Evolutionary conservation across 352 stramenopile genomes (phyloP).

Genomic region (Phytophthora uliginosa): DNA sequence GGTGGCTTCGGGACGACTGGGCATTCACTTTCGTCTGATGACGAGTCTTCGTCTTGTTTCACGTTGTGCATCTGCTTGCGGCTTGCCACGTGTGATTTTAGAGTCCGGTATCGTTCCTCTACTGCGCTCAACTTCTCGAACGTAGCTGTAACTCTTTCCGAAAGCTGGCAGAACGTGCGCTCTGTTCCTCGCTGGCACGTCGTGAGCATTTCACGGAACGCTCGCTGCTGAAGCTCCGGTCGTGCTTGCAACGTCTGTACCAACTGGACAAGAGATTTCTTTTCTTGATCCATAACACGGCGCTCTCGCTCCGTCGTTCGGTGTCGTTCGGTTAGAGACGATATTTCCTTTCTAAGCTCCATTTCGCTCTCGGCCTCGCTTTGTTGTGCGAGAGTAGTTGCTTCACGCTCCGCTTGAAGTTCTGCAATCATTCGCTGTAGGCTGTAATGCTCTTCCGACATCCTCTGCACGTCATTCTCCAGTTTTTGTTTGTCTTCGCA

Average conservation of each 20-base stretch:
- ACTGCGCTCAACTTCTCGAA: slow-evolving; percentile 29
- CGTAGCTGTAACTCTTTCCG: slow-evolving; percentile 23
- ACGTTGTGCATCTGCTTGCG: background rate
- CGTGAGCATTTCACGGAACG: slow-evolving; percentile 53
- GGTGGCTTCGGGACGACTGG: slow-evolving; percentile 9
- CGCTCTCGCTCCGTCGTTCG: slow-evolving; percentile 27
- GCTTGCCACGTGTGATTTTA: slow-evolving; percentile 18
- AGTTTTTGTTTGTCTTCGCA: slow-evolving; percentile 45
- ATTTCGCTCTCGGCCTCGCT: slow-evolving; percentile 6
- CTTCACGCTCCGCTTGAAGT: slow-evolving; percentile 25
- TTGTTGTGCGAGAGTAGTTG: slow-evolving; percentile 8
- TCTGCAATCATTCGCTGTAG: slow-evolving; percentile 37
- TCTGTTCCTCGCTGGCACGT: slow-evolving; percentile 46
- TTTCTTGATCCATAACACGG: slow-evolving; percentile 30
- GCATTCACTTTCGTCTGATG: slow-evolving; percentile 4
- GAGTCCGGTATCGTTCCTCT: slow-evolving; percentile 22
- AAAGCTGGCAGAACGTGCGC: slow-evolving; percentile 36
- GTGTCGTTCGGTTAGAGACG: slow-evolving; percentile 30
- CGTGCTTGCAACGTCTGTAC: slow-evolving; percentile 59
- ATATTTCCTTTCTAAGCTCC: slow-evolving; percentile 23
- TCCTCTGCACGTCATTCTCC: slow-evolving; percentile 35
- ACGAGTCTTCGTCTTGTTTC: slow-evolving; percentile 3
- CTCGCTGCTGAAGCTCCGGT: slow-evolving; percentile 46
- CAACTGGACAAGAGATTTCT: slow-evolving; percentile 35
- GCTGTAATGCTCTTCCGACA: slow-evolving; percentile 47